These are phyloP conservation scores for Begonia loranthoides DNA, from an alignment of 306 rosid species.

Conservation along the genomic window DNA sequence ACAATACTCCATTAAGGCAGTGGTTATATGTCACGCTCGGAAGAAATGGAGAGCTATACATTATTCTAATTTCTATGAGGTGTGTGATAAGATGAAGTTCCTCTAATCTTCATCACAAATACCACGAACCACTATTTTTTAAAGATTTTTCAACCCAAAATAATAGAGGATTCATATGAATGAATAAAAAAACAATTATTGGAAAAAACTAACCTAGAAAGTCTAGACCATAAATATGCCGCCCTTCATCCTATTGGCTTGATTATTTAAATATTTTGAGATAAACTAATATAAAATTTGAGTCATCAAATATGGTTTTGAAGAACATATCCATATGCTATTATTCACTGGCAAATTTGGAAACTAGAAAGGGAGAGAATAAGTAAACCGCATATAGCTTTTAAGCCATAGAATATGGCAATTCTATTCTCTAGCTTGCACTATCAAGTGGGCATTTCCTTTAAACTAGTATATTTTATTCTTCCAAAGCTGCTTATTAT, in stretches of 20 bases:
- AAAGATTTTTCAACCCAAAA: no score
- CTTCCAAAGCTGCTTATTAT: no score
- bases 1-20: neutral
- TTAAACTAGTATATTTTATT: conserved; percentile 19
- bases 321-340: neutral
- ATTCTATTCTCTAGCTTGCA: conserved; percentile 16
- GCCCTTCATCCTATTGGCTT: neutral
- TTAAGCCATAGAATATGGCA: conserved; percentile 36
- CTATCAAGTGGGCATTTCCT: conserved; percentile 18
- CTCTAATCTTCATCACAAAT: no score
- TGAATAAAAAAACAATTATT: no score
- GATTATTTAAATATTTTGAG: neutral
- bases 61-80: no score
- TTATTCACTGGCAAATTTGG: no score
- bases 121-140: no score
- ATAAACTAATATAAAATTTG: neutral
- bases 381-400: conserved; percentile 8
- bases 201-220: no score
- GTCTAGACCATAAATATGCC: neutral
- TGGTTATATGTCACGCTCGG: neutral
- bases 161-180: no score
- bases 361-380: neutral
- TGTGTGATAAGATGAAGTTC: no score
- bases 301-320: neutral
- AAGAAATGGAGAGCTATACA: neutral